A percentile compares a stretch with the other conserved stretches of the same genome.
phyloP scores from a whole-genome alignment of 345 rosid species.

The Eutrema heterophyllum region DNA sequence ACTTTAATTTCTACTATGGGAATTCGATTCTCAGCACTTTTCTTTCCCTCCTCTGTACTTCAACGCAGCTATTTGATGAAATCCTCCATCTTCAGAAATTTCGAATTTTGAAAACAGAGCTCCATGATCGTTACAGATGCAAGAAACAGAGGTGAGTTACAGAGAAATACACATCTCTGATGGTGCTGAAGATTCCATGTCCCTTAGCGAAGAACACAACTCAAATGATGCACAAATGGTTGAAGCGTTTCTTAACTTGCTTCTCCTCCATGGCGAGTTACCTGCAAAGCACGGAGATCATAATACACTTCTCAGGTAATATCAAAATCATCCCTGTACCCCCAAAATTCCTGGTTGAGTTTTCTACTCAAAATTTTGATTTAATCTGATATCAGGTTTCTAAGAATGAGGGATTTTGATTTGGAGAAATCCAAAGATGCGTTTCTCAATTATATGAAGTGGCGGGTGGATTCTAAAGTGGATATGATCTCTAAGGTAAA shows the following conservation, averaged over 20 bases:
- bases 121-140: neutral
- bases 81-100: neutral
- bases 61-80: neutral
- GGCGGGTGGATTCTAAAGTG: slow-evolving; percentile 12
- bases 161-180: slow-evolving; percentile 9
- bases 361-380: neutral
- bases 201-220: neutral
- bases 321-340: neutral
- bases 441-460: slow-evolving; percentile 6
- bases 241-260: slow-evolving; percentile 27
- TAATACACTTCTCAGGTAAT: slow-evolving; percentile 10
- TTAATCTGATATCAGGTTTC: slow-evolving; percentile 6
- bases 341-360: neutral
- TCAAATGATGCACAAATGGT: slow-evolving; percentile 1
- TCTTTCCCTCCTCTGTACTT: neutral
- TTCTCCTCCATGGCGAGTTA: slow-evolving; percentile 22
- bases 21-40: slow-evolving; percentile 8
- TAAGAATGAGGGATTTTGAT: slow-evolving; percentile 22
- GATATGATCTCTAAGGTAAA: slow-evolving; percentile 16
- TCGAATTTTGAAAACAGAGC: neutral
- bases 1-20: neutral
- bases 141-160: slow-evolving; percentile 12
- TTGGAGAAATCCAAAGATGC: slow-evolving; percentile 15
- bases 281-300: slow-evolving; percentile 3
- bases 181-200: neutral